These are phyloP conservation scores for Mucuna pruriens DNA, from an alignment of 306 rosid species.

Conservation along the genomic window DNA sequence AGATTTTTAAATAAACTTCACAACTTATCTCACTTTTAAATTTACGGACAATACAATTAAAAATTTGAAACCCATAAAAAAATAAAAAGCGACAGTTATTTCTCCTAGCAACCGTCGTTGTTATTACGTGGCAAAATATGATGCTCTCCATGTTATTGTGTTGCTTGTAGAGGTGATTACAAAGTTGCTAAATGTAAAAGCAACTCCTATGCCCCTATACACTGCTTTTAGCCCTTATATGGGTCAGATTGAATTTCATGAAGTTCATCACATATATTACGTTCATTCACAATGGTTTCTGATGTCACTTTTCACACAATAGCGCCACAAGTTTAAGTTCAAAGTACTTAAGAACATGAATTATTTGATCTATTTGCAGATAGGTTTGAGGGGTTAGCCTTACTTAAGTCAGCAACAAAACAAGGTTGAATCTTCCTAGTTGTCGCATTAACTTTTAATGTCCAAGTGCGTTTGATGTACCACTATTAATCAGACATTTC, in stretches of 20 bases:
- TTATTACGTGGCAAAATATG: background rate
- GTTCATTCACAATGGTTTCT: background rate
- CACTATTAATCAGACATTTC: conserved; percentile 35
- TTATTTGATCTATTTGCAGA: conserved; percentile 18
- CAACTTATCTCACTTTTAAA: background rate
- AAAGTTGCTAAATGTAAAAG: background rate
- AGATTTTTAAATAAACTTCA: background rate
- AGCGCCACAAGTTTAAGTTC: background rate
- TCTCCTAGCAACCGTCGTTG: background rate
- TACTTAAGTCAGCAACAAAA: conserved; percentile 26
- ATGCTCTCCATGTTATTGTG: background rate
- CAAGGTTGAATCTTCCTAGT: conserved; percentile 37
- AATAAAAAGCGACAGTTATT: background rate
- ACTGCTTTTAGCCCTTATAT: conserved; percentile 1
- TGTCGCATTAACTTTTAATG: conserved; percentile 3
- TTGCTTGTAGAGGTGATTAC: background rate
- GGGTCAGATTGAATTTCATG: background rate
- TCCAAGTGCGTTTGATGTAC: conserved; percentile 29
- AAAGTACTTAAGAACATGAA: conserved; percentile 5
- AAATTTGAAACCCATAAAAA: background rate
- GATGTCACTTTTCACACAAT: conserved; percentile 17
- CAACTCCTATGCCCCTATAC: background rate
- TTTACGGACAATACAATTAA: background rate
- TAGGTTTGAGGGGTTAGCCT: conserved; percentile 17
- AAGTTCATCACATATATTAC: background rate